These are phyloP conservation scores for Camellia granthamiana DNA, from an alignment of 148 eudicot genomes.

Conservation along the genomic window DNA sequence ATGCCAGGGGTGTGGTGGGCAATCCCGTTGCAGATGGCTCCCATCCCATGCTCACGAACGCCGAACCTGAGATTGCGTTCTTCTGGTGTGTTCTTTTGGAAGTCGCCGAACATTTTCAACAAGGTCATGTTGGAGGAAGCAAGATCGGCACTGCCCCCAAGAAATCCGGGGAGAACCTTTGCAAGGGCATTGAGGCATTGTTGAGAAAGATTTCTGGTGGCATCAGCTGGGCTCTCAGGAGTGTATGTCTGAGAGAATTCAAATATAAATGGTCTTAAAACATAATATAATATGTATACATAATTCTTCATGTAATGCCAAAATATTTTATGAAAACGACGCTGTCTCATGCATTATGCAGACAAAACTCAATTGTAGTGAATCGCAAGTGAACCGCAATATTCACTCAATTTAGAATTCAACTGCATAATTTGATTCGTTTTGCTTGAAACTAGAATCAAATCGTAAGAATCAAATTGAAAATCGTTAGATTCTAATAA, in stretches of 20 bases:
- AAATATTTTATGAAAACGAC: not conserved
- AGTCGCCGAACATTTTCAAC: slow-evolving; percentile 84
- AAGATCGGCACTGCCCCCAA: slow-evolving; percentile 99
- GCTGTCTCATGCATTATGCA: too few species aligned
- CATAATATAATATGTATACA: not conserved
- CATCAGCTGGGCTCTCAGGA: slow-evolving; percentile 86
- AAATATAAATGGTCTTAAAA: slow-evolving; percentile 4
- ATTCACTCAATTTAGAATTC: too few species aligned
- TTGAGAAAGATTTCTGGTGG: slow-evolving; percentile 94
- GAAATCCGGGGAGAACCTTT: slow-evolving; percentile 77
- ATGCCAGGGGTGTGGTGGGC: slow-evolving; percentile 88
- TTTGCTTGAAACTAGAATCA: too few species aligned
- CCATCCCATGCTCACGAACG: slow-evolving; percentile 95
- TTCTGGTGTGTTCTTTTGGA: slow-evolving; percentile 91
- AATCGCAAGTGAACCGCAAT: too few species aligned
- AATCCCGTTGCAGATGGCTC: slow-evolving; percentile 89
- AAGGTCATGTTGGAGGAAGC: slow-evolving; percentile 98
- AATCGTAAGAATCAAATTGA: too few species aligned
- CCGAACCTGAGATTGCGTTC: slow-evolving; percentile 91
- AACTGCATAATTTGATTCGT: too few species aligned
- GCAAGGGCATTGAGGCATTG: slow-evolving; percentile 81
- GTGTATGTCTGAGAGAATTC: slow-evolving; percentile 64
- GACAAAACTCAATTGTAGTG: too few species aligned
- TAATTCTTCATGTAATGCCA: not conserved
- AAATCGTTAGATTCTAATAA: too few species aligned